Evolutionary conservation across 495 filamentous ascomycete genomes (phyloP).

Genomic region (Aspergillus affinis): DNA sequence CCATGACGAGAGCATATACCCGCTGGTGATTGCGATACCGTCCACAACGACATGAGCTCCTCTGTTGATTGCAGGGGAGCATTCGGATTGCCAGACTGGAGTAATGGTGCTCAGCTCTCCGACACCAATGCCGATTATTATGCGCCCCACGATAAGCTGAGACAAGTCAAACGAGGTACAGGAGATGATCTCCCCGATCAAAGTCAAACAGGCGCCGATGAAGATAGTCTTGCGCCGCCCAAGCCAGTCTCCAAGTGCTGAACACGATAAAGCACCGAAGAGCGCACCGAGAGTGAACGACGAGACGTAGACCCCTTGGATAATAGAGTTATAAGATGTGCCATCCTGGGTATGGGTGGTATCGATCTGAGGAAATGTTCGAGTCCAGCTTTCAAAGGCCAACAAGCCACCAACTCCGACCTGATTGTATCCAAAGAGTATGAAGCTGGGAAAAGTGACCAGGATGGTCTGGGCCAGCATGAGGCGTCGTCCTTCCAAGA

Average conservation of each 20-base stretch:
- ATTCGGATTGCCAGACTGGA: slow-evolving; percentile 53
- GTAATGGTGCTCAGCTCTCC: slow-evolving; percentile 46
- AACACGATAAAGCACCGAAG: slow-evolving; percentile 29
- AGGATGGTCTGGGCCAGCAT: slow-evolving; percentile 20
- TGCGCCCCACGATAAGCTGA: slow-evolving; percentile 44
- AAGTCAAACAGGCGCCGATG: slow-evolving; percentile 23
- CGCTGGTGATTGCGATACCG: slow-evolving; percentile 53
- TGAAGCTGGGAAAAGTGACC: slow-evolving; percentile 30
- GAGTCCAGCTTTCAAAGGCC: slow-evolving; percentile 16
- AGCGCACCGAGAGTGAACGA: slow-evolving; percentile 34
- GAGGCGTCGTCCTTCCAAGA: slow-evolving; percentile 12
- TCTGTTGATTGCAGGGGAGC: slow-evolving; percentile 36
- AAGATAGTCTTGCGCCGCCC: slow-evolving; percentile 35
- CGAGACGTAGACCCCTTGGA: slow-evolving; percentile 30
- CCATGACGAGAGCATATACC: slow-evolving; percentile 40
- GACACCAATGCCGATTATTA: slow-evolving; percentile 46
- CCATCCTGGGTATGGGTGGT: slow-evolving; percentile 6
- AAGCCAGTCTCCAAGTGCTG: slow-evolving; percentile 29
- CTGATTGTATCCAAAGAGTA: slow-evolving; percentile 32
- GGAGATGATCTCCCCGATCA: slow-evolving; percentile 34
- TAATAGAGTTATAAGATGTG: slow-evolving; percentile 15
- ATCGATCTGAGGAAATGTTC: slow-evolving; percentile 22
- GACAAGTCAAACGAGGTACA: slow-evolving; percentile 40
- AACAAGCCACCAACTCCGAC: slow-evolving; percentile 22
- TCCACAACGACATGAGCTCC: slow-evolving; percentile 37